A percentile compares a stretch with the other conserved stretches of the same genome.
These are phyloP conservation scores for Eremothecium cymbalariae DNA, from an alignment of 1,139 yeast species.

Conservation along the genomic window DNA sequence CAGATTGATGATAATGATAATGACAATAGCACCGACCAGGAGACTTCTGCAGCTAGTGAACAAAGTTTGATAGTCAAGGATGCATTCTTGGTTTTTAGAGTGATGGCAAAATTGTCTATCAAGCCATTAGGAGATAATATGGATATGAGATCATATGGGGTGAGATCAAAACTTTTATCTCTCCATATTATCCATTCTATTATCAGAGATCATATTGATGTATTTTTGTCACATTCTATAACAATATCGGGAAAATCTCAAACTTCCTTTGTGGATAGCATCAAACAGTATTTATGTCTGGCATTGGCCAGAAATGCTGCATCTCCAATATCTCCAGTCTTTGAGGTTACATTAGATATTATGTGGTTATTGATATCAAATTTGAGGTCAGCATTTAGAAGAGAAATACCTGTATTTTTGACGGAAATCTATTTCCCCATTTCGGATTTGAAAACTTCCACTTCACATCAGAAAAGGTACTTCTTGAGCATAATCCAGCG, in stretches of 20 bases:
- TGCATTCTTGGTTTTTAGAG: conserved; percentile 85
- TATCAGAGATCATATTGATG: conserved; percentile 74
- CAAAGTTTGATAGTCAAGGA: conserved; percentile 74
- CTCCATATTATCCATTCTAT: conserved; percentile 83
- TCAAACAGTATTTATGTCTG: conserved; percentile 76
- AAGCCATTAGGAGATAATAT: conserved; percentile 69
- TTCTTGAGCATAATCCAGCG: conserved; percentile 71
- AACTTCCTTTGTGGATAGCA: conserved; percentile 65
- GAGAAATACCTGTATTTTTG: conserved; percentile 88
- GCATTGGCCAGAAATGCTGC: conserved; percentile 89
- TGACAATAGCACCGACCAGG: conserved; percentile 19
- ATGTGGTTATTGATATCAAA: conserved; percentile 84
- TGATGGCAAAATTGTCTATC: conserved; percentile 87
- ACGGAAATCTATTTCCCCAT: conserved; percentile 92
- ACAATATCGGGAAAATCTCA: conserved; percentile 53
- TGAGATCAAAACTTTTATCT: conserved; percentile 82
- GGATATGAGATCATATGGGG: conserved; percentile 86
- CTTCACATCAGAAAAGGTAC: conserved; percentile 86
- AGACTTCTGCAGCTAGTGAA: conserved; percentile 38
- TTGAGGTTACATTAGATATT: conserved; percentile 84
- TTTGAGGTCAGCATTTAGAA: conserved; percentile 77
- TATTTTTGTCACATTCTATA: conserved; percentile 61
- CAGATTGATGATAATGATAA: conserved; percentile 41
- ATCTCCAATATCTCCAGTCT: conserved; percentile 83
- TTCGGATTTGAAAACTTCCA: conserved; percentile 83